phyloP scores from a whole-genome alignment of 1,139 yeast species.

The Sugiyamaella grinbergsii region DNA sequence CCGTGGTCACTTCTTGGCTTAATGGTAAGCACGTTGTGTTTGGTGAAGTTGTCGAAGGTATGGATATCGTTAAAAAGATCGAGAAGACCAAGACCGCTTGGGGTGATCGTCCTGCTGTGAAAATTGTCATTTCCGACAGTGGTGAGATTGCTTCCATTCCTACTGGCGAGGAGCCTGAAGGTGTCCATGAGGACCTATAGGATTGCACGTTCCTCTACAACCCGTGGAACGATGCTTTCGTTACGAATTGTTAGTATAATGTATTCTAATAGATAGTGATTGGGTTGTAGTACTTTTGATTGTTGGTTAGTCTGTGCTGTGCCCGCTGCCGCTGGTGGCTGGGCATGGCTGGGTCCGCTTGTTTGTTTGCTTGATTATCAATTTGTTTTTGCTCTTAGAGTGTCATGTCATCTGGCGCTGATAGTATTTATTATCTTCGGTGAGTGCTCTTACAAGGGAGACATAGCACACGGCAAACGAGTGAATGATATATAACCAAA shows the following conservation, averaged over 20 bases:
- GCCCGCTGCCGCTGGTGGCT: background rate
- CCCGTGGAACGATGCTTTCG: constrained; percentile 21
- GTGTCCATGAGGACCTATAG: constrained; percentile 23
- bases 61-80: constrained; percentile 74
- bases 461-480: too few relatives aligned
- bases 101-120: constrained; percentile 71
- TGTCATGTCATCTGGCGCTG: too few relatives aligned
- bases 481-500: too few relatives aligned
- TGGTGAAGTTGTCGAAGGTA: constrained; percentile 90
- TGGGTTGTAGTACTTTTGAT: constrained; percentile 9
- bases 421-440: too few relatives aligned
- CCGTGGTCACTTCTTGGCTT: constrained; percentile 87
- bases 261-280: background rate
- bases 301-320: background rate
- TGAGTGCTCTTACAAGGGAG: too few relatives aligned
- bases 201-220: constrained; percentile 19
- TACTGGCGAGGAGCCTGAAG: constrained; percentile 20
- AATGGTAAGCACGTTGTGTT: constrained; percentile 96
- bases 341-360: background rate
- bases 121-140: constrained; percentile 69
- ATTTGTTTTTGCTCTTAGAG: too few relatives aligned
- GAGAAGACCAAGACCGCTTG: constrained; percentile 73
- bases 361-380: too few relatives aligned
- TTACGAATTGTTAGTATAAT: constrained; percentile 1
- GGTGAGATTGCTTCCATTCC: constrained; percentile 55